phyloP scores from a whole-genome alignment of 306 rosid species.

The Fragaria iinumae region DNA sequence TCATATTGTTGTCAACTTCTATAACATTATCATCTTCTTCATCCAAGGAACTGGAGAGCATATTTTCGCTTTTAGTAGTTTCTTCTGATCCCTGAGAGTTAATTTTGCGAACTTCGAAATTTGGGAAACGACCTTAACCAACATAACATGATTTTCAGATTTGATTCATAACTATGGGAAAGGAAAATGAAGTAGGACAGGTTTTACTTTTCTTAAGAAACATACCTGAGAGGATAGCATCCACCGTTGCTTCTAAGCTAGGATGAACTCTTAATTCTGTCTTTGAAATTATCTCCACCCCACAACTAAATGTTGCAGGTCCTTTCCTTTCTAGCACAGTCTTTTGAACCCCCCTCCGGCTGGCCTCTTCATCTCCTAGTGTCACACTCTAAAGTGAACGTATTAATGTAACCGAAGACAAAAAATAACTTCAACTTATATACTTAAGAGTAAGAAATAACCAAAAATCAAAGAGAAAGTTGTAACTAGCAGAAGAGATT shows the following conservation, averaged over 20 bases:
- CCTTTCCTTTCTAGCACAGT: slow-evolving; percentile 96
- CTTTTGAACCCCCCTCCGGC: slow-evolving; percentile 88
- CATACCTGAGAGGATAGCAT: slow-evolving; percentile 81
- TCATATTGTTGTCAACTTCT: slow-evolving; percentile 37
- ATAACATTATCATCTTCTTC: slow-evolving; percentile 34
- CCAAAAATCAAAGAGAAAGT: neutral
- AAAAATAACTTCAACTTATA: neutral
- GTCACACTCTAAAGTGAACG: slow-evolving; percentile 73
- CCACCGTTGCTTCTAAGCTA: slow-evolving; percentile 83
- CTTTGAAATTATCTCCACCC: slow-evolving; percentile 88
- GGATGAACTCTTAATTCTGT: slow-evolving; percentile 80
- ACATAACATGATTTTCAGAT: slow-evolving; percentile 21
- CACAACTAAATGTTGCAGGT: slow-evolving; percentile 83
- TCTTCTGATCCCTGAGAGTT: slow-evolving; percentile 49
- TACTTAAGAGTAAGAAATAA: neutral
- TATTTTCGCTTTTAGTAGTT: slow-evolving; percentile 34
- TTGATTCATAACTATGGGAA: neutral
- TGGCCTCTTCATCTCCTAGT: slow-evolving; percentile 96
- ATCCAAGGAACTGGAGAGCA: slow-evolving; percentile 34
- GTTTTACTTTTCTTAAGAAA: neutral
- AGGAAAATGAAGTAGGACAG: neutral
- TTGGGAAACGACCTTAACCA: slow-evolving; percentile 67
- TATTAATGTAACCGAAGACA: slow-evolving; percentile 22
- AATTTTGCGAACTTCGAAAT: slow-evolving; percentile 78
- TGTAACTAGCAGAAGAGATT: neutral